These are phyloP conservation scores for Mucor saturninus DNA, from an alignment of 371 early-diverging fungal species.

Conservation along the genomic window DNA sequence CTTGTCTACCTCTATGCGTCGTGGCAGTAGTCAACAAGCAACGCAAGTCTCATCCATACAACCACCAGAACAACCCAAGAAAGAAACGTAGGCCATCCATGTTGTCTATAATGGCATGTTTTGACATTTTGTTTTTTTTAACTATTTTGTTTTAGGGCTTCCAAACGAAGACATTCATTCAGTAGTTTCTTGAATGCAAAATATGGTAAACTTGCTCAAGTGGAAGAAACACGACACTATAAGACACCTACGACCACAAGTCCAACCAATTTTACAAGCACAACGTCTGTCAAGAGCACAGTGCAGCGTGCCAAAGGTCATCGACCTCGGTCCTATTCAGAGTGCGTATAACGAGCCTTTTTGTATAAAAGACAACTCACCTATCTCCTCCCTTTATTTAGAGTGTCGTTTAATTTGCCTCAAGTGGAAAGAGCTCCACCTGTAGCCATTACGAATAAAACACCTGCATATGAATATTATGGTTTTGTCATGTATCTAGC, in stretches of 20 bases:
- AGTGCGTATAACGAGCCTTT: slow-evolving; percentile 29
- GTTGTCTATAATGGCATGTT: background rate
- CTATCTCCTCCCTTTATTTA: slow-evolving; percentile 12
- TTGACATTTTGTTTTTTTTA: background rate
- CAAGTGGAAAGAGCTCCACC: slow-evolving; percentile 53
- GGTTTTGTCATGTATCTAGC: slow-evolving; percentile 87
- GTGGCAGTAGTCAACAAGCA: slow-evolving; percentile 23
- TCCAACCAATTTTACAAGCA: slow-evolving; percentile 6
- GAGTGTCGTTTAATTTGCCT: slow-evolving; percentile 35
- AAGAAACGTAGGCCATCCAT: slow-evolving; percentile 8
- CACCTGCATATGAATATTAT: slow-evolving; percentile 82
- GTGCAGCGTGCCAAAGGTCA: slow-evolving; percentile 28
- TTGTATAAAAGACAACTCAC: background rate
- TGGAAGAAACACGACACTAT: slow-evolving; percentile 5
- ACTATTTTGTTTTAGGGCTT: slow-evolving; percentile 10
- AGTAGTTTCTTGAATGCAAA: slow-evolving; percentile 47
- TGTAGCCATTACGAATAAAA: slow-evolving; percentile 61
- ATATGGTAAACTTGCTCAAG: slow-evolving; percentile 23
- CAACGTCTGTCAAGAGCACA: background rate
- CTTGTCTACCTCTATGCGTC: slow-evolving; percentile 25
- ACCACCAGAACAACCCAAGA: slow-evolving; percentile 17
- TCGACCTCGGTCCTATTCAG: slow-evolving; percentile 54
- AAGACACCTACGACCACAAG: background rate
- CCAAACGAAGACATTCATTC: slow-evolving; percentile 49
- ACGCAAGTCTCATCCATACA: background rate